A percentile compares a stretch with the other conserved stretches of the same genome.
Conservation (phyloP, 345 rosid genomes). For the Angophora floribunda region DNA sequence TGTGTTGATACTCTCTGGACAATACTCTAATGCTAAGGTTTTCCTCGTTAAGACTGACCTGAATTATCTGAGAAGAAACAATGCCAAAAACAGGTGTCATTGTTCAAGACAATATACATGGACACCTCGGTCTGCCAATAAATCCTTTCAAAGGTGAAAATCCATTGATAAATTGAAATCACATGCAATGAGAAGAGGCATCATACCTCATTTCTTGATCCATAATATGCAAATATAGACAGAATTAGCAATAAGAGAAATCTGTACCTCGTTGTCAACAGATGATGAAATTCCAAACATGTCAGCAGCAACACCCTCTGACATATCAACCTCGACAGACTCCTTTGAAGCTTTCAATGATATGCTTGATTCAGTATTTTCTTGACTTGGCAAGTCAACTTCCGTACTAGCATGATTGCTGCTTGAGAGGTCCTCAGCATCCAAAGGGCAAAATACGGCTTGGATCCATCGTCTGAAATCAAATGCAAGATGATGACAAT, state of each 20-base stretch:
- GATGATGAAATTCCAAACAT: slow-evolving; percentile 67
- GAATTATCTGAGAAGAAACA: slow-evolving; percentile 28
- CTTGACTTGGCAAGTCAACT: slow-evolving; percentile 11
- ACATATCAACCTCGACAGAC: slow-evolving; percentile 50
- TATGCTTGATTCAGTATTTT: not conserved
- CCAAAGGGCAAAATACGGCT: slow-evolving; percentile 54
- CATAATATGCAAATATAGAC: not conserved
- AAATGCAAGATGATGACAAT: not conserved
- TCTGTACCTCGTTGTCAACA: slow-evolving; percentile 43
- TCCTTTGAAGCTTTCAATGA: slow-evolving; percentile 6
- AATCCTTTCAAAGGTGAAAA: not conserved
- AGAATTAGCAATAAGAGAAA: not conserved
- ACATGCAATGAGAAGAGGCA: not conserved
- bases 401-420: slow-evolving; percentile 8
- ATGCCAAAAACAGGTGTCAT: not conserved
- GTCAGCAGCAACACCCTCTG: slow-evolving; percentile 67
- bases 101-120: not conserved
- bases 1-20: slow-evolving; percentile 81
- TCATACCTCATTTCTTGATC: not conserved
- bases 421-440: slow-evolving; percentile 1
- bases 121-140: not conserved
- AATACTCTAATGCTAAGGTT: slow-evolving; percentile 42
- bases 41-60: slow-evolving; percentile 27
- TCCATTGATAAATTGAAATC: not conserved
- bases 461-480: slow-evolving; percentile 79